Evolutionary conservation across 495 filamentous ascomycete genomes (phyloP).

Genomic region (Tuber umbilicatum): DNA sequence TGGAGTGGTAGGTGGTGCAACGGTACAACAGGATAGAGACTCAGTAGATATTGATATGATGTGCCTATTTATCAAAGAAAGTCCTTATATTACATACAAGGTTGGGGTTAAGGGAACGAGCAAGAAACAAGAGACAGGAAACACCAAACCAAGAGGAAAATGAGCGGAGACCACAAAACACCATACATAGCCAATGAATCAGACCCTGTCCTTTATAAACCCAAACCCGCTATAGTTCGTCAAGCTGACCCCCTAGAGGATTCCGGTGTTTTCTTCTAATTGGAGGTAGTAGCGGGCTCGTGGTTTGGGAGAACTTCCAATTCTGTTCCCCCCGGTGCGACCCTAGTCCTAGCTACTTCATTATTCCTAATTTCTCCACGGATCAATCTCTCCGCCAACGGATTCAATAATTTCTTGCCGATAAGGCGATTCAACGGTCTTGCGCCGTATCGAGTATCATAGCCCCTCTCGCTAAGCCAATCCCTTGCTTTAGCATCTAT

Average conservation of each 20-base stretch:
- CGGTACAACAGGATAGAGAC: not conserved
- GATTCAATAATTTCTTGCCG: conserved; percentile 77
- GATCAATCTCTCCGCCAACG: conserved; percentile 84
- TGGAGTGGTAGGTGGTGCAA: not conserved
- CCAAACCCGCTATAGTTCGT: not conserved
- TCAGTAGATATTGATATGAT: no score
- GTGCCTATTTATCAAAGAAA: not conserved
- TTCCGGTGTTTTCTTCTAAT: not conserved
- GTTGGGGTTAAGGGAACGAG: no score
- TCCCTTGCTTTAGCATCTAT: conserved; percentile 65
- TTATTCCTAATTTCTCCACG: conserved; percentile 71
- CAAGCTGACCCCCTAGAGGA: not conserved
- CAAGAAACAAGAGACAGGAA: not conserved
- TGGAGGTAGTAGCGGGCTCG: not conserved
- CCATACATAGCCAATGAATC: not conserved
- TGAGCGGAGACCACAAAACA: not conserved
- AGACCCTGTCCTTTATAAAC: not conserved
- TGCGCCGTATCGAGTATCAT: conserved; percentile 86
- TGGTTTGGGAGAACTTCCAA: conserved; percentile 45
- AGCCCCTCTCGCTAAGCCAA: conserved; percentile 83
- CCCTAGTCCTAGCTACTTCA: conserved; percentile 60
- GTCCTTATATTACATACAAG: not conserved
- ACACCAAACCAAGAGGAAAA: not conserved
- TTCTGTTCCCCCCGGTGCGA: conserved; percentile 53
- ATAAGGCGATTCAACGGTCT: conserved; percentile 91